Percentiles rank a stretch among this genome's conserved stretches.
Conservation (phyloP, 768 basidiomycete genomes). For the Obba rivulosa region DNA sequence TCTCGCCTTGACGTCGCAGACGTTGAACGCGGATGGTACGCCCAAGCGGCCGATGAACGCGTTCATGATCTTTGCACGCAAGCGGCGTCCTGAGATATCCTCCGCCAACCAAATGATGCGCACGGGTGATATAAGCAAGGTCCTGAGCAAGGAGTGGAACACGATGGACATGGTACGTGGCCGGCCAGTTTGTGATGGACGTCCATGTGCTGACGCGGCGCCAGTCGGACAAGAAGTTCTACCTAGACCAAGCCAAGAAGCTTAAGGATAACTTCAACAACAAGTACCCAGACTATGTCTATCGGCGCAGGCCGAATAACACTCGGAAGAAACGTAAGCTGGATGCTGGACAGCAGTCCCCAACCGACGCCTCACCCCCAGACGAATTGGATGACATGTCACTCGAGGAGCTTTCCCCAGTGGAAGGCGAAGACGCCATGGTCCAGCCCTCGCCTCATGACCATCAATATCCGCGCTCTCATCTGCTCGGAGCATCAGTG, state of each 20-base stretch:
- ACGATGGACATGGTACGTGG: slow-evolving; percentile 63
- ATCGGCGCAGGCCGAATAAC: slow-evolving; percentile 83
- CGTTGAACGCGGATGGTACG: slow-evolving; percentile 81
- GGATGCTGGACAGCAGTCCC: slow-evolving; percentile 26
- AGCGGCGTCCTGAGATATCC: slow-evolving; percentile 76
- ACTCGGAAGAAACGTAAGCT: slow-evolving; percentile 58
- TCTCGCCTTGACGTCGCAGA: slow-evolving; percentile 62
- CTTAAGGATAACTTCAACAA: slow-evolving; percentile 83
- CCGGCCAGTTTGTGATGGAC: background rate
- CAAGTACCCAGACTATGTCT: slow-evolving; percentile 87
- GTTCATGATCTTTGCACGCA: slow-evolving; percentile 89
- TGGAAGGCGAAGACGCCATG: slow-evolving; percentile 27
- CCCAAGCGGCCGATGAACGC: slow-evolving; percentile 92
- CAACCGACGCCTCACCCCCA: slow-evolving; percentile 25
- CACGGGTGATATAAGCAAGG: slow-evolving; percentile 86
- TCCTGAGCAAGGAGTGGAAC: slow-evolving; percentile 84
- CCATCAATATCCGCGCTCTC: slow-evolving; percentile 18
- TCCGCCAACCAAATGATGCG: slow-evolving; percentile 88
- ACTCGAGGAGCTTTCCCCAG: slow-evolving; percentile 34
- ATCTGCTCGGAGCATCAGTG: slow-evolving; percentile 8
- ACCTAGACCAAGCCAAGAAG: slow-evolving; percentile 80
- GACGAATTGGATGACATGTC: slow-evolving; percentile 29
- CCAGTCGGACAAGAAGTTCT: slow-evolving; percentile 80
- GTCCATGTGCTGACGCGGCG: slow-evolving; percentile 3
- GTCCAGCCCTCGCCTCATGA: slow-evolving; percentile 15